A percentile compares a stretch with the other conserved stretches of the same genome.
These are phyloP conservation scores for Hansenula sp. DNA, from an alignment of 1,139 yeast genomes.

Conservation along the genomic window DNA sequence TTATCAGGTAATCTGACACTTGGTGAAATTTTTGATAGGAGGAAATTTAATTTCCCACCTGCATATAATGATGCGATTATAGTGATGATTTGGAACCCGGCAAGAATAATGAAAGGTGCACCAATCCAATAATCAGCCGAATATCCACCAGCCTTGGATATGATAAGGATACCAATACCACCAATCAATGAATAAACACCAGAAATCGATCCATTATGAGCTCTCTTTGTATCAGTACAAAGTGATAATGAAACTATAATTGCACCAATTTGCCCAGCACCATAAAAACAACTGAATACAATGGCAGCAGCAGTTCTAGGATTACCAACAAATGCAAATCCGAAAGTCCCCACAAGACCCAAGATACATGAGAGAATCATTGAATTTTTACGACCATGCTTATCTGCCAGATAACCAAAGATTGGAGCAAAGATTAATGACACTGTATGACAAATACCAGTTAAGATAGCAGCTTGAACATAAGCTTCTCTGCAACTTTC, in stretches of 20 bases:
- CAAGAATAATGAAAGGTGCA: conserved; percentile 57
- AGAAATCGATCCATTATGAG: conserved; percentile 57
- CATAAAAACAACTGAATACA: conserved; percentile 38
- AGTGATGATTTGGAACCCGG: conserved; percentile 36
- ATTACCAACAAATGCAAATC: conserved; percentile 27
- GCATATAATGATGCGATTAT: conserved; percentile 26
- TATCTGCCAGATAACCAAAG: conserved; percentile 57
- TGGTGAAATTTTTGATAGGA: conserved; percentile 4
- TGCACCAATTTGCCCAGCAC: conserved; percentile 54
- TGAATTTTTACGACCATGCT: conserved; percentile 38
- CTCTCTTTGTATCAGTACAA: conserved; percentile 38
- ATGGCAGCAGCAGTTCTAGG: conserved; percentile 32
- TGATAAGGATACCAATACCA: conserved; percentile 61
- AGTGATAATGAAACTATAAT: conserved; percentile 48
- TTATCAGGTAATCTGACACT: conserved; percentile 7
- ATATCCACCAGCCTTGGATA: conserved; percentile 59
- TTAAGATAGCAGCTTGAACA: conserved; percentile 59
- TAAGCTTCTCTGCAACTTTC: conserved; percentile 60
- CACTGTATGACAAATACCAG: conserved; percentile 61
- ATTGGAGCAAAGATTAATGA: conserved; percentile 58
- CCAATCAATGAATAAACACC: conserved; percentile 69
- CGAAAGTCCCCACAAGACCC: conserved; percentile 35
- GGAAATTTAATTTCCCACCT: conserved; percentile 16
- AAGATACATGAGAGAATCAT: conserved; percentile 32
- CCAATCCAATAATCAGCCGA: conserved; percentile 56